Conservation (phyloP, 495 filamentous ascomycete species). For the Tuber melanosporum region DNA sequence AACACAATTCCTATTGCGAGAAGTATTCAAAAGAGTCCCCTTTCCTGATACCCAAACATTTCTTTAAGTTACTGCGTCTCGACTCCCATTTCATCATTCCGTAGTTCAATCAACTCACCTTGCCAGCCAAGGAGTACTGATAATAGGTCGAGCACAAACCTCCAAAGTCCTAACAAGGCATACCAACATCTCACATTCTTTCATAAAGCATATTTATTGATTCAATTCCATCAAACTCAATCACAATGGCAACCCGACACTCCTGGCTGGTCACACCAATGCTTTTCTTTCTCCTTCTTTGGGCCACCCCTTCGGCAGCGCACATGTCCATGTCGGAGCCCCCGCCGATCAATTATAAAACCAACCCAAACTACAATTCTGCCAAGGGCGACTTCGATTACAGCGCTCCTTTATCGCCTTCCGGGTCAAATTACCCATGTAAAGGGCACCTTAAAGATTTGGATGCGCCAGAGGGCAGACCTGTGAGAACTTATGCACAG, state of each 20-base stretch:
- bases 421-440: conserved; percentile 51
- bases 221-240: conserved; percentile 10
- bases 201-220: conserved; percentile 7
- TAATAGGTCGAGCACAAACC: conserved; percentile 4
- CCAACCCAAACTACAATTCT: conserved; percentile 31
- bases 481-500: conserved; percentile 47
- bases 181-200: conserved; percentile 9
- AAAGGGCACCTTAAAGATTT: conserved; percentile 50
- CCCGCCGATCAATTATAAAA: conserved; percentile 41
- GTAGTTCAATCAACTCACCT: conserved; percentile 19
- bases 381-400: conserved; percentile 50
- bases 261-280: conserved; percentile 29
- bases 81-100: conserved; percentile 13
- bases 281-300: conserved; percentile 22
- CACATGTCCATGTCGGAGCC: conserved; percentile 42
- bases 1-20: conserved; percentile 25
- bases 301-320: conserved; percentile 19
- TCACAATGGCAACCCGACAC: conserved; percentile 16
- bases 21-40: conserved; percentile 14
- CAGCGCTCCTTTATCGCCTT: conserved; percentile 48
- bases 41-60: conserved; percentile 30
- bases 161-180: conserved; percentile 23
- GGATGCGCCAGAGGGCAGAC: conserved; percentile 42
- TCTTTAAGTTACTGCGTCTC: conserved; percentile 28
- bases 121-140: conserved; percentile 1